Conservation (phyloP, 805 yeast genomes). For the Diddensiella santjacobensis region DNA sequence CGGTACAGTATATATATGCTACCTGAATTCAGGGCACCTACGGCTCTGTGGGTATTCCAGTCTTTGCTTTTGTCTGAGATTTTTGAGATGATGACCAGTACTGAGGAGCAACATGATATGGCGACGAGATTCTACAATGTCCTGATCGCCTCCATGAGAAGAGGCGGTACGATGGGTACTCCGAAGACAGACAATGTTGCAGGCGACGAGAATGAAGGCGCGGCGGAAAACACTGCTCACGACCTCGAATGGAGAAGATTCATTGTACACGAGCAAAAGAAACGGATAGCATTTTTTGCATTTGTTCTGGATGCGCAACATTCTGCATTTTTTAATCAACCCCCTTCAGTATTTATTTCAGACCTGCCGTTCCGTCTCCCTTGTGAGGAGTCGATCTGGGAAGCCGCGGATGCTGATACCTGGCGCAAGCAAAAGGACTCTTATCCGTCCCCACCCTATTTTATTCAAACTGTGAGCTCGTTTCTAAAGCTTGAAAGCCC, state of each 20-base stretch:
- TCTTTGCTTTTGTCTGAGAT: conserved; percentile 67
- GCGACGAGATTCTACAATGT: conserved; percentile 26
- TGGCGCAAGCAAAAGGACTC: conserved; percentile 15
- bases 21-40: conserved; percentile 72
- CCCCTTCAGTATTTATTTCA: conserved; percentile 52
- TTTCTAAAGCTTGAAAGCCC: conserved; percentile 19
- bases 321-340: conserved; percentile 74
- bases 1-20: conserved; percentile 64
- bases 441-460: conserved; percentile 21
- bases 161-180: conserved; percentile 18
- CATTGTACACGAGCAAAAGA: conserved; percentile 53
- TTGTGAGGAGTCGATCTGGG: conserved; percentile 62
- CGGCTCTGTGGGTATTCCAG: conserved; percentile 72
- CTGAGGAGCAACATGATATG: conserved; percentile 27
- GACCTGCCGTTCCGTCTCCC: conserved; percentile 59
- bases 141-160: conserved; percentile 24
- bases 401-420: conserved; percentile 27
- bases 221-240: conserved; percentile 4
- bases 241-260: conserved; percentile 21
- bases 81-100: conserved; percentile 54
- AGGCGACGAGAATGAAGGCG: not conserved
- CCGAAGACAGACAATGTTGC: not conserved
- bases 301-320: conserved; percentile 78
- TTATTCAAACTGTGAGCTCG: conserved; percentile 17
- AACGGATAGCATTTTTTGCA: conserved; percentile 75